Evolutionary conservation across 176 grass and related monocot genomes (phyloP), one percentile per base, ranked within the genome.

Genomic region (Zea mays): DNA sequence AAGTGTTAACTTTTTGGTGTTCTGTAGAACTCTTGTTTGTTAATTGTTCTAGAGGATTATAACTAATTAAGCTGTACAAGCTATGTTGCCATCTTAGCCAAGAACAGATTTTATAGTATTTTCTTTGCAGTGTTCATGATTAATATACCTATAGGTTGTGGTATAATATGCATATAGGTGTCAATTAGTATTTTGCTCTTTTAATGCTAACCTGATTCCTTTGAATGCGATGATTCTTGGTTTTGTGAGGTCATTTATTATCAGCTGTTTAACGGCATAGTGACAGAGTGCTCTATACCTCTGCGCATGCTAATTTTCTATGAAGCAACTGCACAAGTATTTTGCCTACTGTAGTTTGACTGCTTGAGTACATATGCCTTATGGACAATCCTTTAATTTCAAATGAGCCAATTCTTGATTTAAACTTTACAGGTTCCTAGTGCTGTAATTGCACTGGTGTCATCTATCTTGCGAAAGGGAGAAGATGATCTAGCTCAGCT

Each of bases 401-500:
- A 49, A 40, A 51, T 57, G 46, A 71, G 11, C 71, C 70, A 33
- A 45, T 20, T 8, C 34, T 37, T 84, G 76, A 65, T 76, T 60
- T 85, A 81, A 75, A 68, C 61, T 80, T 41, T 86, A 67, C 85
- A 99, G 96, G 90, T 95, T 66, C 89, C 96, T 72, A 92, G 85
- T 95, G 83, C 92, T 63, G 90, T 99, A 82, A 89, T 95, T 64
- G 85, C 87, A 13, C 82, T 99, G 44, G 85, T 98, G 49, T 92
- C 91, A 81, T 99, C 96, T 70, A 92, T 99, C 80, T 84, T 99
- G 83, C 88, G 87, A 47, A 98, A 90, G 68, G 96, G 96, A 10
- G 96, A 99, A 87, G 92, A 99, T 89, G 96, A 99, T 90, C 80
- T 99, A 66, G 73, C 96, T 19, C 96, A 99, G 57, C 74, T 99